Conservation (phyloP, 2,329 filamentous ascomycete genomes). For the Rosellinia necatrix region DNA sequence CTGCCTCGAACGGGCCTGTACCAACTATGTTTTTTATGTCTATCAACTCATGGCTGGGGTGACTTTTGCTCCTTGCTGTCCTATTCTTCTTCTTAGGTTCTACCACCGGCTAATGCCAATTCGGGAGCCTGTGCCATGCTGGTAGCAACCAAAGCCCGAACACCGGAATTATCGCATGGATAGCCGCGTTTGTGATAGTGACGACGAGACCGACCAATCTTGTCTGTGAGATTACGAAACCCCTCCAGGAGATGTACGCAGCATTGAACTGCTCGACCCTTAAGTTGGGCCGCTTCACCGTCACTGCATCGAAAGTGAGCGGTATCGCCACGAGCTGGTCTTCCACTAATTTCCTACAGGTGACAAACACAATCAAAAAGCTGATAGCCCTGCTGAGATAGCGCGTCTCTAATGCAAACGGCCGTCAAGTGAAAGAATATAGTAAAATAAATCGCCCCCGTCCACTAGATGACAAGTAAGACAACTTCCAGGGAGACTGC, state of each 20-base stretch:
- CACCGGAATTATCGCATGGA: slow-evolving; percentile 5
- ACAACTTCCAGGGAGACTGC: background rate
- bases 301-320: background rate
- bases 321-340: background rate
- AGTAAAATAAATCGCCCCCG: slow-evolving; percentile 2
- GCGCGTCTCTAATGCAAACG: background rate
- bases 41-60: slow-evolving; percentile 7
- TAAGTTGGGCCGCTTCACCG: background rate
- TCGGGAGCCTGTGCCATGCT: slow-evolving; percentile 7
- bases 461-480: background rate
- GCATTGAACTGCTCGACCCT: slow-evolving; percentile 1
- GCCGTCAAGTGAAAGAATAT: slow-evolving; percentile 1
- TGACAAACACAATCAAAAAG: background rate
- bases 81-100: background rate
- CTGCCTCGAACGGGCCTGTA: background rate
- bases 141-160: slow-evolving; percentile 18
- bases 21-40: background rate
- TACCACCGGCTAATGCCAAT: slow-evolving; percentile 9
- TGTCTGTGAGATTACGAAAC: background rate
- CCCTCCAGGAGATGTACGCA: background rate
- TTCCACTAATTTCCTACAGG: background rate
- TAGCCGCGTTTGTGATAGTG: background rate
- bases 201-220: background rate
- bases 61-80: background rate
- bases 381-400: slow-evolving; percentile 3